Base-by-base conservation (phyloP, 805 yeast genomes). In the Ogataea methanolica region DNA sequence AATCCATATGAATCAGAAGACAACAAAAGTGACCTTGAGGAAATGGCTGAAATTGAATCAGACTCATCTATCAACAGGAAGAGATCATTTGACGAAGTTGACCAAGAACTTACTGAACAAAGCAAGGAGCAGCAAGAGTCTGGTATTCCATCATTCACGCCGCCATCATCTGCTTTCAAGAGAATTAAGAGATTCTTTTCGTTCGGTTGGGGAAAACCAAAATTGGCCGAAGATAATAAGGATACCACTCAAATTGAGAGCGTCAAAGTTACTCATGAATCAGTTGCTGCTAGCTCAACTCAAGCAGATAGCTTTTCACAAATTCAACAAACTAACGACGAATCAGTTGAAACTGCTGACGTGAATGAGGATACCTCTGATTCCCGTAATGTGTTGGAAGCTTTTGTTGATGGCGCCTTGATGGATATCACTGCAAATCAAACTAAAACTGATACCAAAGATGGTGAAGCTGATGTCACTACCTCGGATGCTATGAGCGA, bases 81-180 rank as follows among this genome's bases (percentile, higher is more conserved):
- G 39, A 44, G 48, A 41, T 45, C 41, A 26, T 16, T 33, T 14
- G 45, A 21, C 19, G 49, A 49, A 19, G 43, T 17, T 8, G 44
- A 36, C 4, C 45, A 16, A 22, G 39, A 41, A 36, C 22, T 26
- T 8, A 12, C 11, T 26, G 9, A 26, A 26, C 31, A 26, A 26
- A 26, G 31, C 6, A 34, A 22, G 16, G 35, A 38, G 6, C 15
- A 33, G 16, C n/a, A 16, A 4, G n/a, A 6, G 15, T 29, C 29
- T 12, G 34, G 15, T 22, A n/a, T 41, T 11, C 8, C 41, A n/a
- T 7, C 23, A 19, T 19, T 19, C 2, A 19, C 21, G 21, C 4
- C 21, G 26, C 4, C 33, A 23, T 12, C 12, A 15, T 42, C 45
- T 3, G n/a, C 41, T 17, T 44, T 34, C 11, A 44, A 44, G 16